Conservation (phyloP, 2,329 filamentous ascomycete genomes). For the Fusarium marasasianum region DNA sequence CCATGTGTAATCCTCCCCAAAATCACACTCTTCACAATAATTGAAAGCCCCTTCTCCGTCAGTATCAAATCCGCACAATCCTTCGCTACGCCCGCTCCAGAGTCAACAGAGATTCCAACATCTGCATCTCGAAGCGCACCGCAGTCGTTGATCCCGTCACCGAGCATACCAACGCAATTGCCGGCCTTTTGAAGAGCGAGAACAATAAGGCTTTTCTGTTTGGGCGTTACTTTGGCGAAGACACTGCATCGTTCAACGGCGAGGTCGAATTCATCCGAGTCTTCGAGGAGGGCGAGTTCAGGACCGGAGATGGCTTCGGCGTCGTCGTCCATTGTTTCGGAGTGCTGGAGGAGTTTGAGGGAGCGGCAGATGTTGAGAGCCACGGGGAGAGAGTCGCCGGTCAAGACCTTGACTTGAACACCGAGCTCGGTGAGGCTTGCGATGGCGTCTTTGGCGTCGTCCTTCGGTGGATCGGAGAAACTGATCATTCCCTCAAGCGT, state of each 20-base stretch:
- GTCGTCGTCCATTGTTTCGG: neutral
- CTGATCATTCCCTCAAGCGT: neutral
- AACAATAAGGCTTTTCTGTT: neutral
- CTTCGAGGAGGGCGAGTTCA: neutral
- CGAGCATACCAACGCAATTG: neutral
- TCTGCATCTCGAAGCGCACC: neutral
- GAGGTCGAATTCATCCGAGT: neutral
- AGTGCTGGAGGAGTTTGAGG: neutral
- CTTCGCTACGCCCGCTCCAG: neutral
- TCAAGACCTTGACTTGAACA: neutral
- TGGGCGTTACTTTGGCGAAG: neutral
- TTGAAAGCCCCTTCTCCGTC: neutral
- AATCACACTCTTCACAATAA: neutral
- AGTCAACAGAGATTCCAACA: conserved; percentile 2
- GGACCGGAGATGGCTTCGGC: neutral
- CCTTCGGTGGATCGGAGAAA: neutral
- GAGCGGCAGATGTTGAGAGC: conserved; percentile 1
- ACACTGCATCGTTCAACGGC: neutral
- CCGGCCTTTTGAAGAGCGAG: neutral
- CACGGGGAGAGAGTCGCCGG: neutral
- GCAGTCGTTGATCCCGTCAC: neutral
- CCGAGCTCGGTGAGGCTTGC: neutral
- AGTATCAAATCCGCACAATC: conserved; percentile 2
- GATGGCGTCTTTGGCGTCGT: neutral
- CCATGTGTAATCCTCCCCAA: neutral